Evolutionary conservation across 2,329 filamentous ascomycete genomes (phyloP).

Genomic region (Hortaea werneckii): DNA sequence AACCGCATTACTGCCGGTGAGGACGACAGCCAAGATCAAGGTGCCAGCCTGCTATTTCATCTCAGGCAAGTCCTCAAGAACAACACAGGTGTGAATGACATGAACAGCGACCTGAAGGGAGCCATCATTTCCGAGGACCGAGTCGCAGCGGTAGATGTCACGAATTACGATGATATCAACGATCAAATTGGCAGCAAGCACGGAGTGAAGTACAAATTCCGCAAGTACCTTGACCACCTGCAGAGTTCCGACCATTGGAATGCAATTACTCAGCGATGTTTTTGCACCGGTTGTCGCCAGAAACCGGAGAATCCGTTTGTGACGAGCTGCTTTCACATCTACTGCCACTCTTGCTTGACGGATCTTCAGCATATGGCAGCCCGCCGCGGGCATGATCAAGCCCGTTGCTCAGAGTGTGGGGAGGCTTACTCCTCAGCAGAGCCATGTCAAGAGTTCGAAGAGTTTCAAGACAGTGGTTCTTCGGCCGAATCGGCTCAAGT

Average conservation of each 20-base stretch:
- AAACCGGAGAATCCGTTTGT: slow-evolving; percentile 32
- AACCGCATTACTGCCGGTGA: slow-evolving; percentile 9
- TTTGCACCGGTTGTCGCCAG: slow-evolving; percentile 36
- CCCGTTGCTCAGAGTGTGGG: slow-evolving; percentile 29
- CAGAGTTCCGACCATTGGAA: slow-evolving; percentile 25
- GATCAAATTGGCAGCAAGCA: slow-evolving; percentile 23
- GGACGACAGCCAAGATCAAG: slow-evolving; percentile 7
- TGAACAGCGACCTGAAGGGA: slow-evolving; percentile 10
- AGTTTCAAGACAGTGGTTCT: no score
- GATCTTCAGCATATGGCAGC: slow-evolving; percentile 23
- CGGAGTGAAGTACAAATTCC: slow-evolving; percentile 31
- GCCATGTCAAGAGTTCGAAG: neutral
- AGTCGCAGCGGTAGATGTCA: slow-evolving; percentile 8
- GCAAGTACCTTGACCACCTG: slow-evolving; percentile 30
- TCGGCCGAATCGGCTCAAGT: no score
- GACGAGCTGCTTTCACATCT: slow-evolving; percentile 46
- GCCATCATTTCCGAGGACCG: slow-evolving; percentile 10
- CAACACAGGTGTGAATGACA: slow-evolving; percentile 4
- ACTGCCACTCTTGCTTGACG: slow-evolving; percentile 42
- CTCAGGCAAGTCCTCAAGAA: slow-evolving; percentile 12
- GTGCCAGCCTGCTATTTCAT: slow-evolving; percentile 8
- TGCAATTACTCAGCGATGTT: slow-evolving; percentile 24
- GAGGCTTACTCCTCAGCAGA: slow-evolving; percentile 12
- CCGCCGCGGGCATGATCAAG: slow-evolving; percentile 10
- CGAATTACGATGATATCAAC: slow-evolving; percentile 6